Conservation (phyloP, 1,284 basidiomycete genomes). For the Sutorius eximius region DNA sequence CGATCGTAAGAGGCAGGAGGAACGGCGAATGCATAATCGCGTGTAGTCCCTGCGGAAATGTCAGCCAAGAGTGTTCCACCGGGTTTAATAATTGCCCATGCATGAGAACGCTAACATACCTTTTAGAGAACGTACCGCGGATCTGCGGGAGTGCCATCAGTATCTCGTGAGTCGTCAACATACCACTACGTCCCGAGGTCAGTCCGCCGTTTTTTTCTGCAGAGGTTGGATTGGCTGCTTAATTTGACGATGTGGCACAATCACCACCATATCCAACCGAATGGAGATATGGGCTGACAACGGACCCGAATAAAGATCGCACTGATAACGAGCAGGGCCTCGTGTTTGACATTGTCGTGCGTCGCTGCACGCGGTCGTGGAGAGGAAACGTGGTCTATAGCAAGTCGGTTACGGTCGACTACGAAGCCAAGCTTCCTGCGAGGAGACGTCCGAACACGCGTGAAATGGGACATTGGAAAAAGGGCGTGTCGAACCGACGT, state of each 20-base stretch:
- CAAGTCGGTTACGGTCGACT: background rate
- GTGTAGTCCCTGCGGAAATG: constrained; percentile 26
- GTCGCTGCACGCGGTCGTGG: constrained; percentile 1
- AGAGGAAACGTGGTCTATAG: background rate
- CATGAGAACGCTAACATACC: constrained; percentile 31
- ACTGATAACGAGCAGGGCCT: constrained; percentile 7
- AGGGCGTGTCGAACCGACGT: constrained; percentile 7
- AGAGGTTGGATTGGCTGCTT: background rate
- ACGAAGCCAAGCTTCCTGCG: background rate
- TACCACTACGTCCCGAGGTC: constrained; percentile 16
- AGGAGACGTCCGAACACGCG: constrained; percentile 1
- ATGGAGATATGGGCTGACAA: constrained; percentile 6
- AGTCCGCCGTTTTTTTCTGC: constrained; percentile 3
- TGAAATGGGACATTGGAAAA: constrained; percentile 5
- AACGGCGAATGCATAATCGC: constrained; percentile 26
- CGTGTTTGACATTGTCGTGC: background rate
- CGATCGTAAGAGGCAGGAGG: constrained; percentile 29
- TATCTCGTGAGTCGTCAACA: constrained; percentile 1
- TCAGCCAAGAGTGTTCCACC: constrained; percentile 24
- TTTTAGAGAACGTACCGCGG: constrained; percentile 28
- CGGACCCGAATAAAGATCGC: constrained; percentile 17
- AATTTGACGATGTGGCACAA: constrained; percentile 3
- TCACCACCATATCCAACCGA: background rate
- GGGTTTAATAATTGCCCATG: constrained; percentile 12
- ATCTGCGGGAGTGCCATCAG: constrained; percentile 26